These are phyloP conservation scores for Diphasiastrum complanatum DNA, from an alignment of 83 land plant species.

Conservation along the genomic window DNA sequence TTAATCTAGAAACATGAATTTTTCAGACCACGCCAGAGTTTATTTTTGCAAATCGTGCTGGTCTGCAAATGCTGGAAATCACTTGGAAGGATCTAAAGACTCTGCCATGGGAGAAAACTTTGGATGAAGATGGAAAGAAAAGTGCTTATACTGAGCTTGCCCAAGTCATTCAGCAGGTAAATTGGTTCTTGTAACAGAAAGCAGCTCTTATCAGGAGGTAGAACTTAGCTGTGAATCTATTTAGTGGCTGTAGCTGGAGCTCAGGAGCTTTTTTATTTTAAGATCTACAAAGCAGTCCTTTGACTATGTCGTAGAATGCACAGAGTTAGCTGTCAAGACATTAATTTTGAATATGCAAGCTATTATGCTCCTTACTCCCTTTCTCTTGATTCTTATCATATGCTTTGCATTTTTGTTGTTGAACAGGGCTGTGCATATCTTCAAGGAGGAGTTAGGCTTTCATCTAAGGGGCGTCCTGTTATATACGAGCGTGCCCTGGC, in stretches of 20 bases:
- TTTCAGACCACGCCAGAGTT: slow-evolving; percentile 12
- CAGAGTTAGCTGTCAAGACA: too few species aligned
- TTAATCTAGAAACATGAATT: background rate
- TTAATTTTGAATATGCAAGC: too few species aligned
- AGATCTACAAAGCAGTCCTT: too few species aligned
- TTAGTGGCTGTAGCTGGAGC: too few species aligned
- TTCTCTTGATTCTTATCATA: too few species aligned
- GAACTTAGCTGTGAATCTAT: too few species aligned
- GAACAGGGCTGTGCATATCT: slow-evolving; percentile 17
- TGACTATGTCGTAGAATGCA: too few species aligned
- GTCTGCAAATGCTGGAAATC: slow-evolving; percentile 12
- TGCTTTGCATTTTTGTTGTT: too few species aligned
- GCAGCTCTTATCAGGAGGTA: too few species aligned
- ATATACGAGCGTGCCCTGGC: slow-evolving; percentile 11
- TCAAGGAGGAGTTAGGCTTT: slow-evolving; percentile 5
- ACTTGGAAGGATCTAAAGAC: slow-evolving; percentile 9
- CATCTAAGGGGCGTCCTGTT: slow-evolving; percentile 5
- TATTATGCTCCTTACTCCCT: too few species aligned
- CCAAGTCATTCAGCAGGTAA: slow-evolving; percentile 12
- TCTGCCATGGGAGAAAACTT: slow-evolving; percentile 3
- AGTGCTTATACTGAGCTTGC: slow-evolving; percentile 6
- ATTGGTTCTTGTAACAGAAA: too few species aligned
- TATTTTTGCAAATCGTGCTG: slow-evolving; percentile 12
- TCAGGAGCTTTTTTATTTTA: too few species aligned
- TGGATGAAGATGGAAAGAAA: slow-evolving; percentile 6